phyloP scores from a whole-genome alignment of 306 rosid species.

The Canavalia gladiata region DNA sequence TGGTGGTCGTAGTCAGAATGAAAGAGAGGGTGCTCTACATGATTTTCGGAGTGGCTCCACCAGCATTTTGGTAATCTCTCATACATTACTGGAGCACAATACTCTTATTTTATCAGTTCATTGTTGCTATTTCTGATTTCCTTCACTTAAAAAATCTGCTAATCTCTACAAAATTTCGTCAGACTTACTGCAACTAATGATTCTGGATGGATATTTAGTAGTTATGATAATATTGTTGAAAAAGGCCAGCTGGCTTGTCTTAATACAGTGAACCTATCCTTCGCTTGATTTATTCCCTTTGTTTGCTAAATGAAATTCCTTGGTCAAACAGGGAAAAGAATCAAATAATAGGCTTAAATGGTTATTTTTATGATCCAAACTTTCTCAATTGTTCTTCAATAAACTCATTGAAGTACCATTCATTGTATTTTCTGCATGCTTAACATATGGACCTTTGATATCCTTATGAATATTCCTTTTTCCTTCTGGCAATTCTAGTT shows the following conservation, averaged over 20 bases:
- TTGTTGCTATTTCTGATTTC: background rate
- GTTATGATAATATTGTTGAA: slow-evolving; percentile 13
- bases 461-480: slow-evolving; percentile 2
- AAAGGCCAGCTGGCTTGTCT: slow-evolving; percentile 1
- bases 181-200: background rate
- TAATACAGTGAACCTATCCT: slow-evolving; percentile 27
- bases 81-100: background rate
- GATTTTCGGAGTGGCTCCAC: slow-evolving; percentile 82
- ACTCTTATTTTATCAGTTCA: background rate
- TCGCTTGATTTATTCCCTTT: slow-evolving; percentile 9
- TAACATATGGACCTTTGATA: slow-evolving; percentile 19
- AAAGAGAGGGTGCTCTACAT: slow-evolving; percentile 86
- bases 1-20: slow-evolving; percentile 88
- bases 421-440: slow-evolving; percentile 35
- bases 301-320: slow-evolving; percentile 23
- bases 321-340: slow-evolving; percentile 24
- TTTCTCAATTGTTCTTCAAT: slow-evolving; percentile 17
- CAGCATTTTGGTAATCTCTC: slow-evolving; percentile 72
- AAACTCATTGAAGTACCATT: slow-evolving; percentile 5
- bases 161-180: background rate
- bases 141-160: background rate
- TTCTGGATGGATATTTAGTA: slow-evolving; percentile 15
- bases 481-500: slow-evolving; percentile 29
- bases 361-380: background rate
- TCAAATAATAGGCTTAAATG: background rate